Conservation (phyloP, 305 asterid genomes). For the Solanum hybrid region DNA sequence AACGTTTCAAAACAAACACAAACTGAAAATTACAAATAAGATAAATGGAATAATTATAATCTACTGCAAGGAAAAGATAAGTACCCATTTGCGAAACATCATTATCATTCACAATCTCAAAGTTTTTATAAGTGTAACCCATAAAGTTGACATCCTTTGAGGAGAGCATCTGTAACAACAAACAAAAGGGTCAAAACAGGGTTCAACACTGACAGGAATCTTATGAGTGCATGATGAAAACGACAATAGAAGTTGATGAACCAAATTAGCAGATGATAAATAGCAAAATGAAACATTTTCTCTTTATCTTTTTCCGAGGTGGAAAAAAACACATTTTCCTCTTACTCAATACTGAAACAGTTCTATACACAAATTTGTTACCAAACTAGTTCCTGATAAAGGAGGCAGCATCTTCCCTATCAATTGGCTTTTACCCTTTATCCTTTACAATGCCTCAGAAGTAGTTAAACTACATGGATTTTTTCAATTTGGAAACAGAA, state of each 20-base stretch:
- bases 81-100: slow-evolving; percentile 83
- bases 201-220: neutral
- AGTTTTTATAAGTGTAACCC: slow-evolving; percentile 92
- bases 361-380: neutral
- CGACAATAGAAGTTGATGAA: neutral
- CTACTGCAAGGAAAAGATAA: slow-evolving; percentile 5
- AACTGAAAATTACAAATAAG: neutral
- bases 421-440: neutral
- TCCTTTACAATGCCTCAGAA: neutral
- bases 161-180: slow-evolving; percentile 69
- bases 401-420: neutral
- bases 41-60: neutral
- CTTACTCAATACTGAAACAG: neutral
- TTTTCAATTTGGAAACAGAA: neutral
- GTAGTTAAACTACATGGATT: neutral
- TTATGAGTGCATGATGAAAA: neutral
- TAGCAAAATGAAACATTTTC: neutral
- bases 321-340: neutral
- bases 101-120: slow-evolving; percentile 81
- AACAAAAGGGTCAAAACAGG: slow-evolving; percentile 12
- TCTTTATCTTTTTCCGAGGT: neutral
- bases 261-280: neutral
- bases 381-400: neutral
- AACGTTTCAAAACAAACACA: slow-evolving; percentile 7
- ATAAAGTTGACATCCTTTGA: slow-evolving; percentile 87